phyloP scores from a whole-genome alignment of 371 early-diverging fungal genomes.

The Mucor mucedo region DNA sequence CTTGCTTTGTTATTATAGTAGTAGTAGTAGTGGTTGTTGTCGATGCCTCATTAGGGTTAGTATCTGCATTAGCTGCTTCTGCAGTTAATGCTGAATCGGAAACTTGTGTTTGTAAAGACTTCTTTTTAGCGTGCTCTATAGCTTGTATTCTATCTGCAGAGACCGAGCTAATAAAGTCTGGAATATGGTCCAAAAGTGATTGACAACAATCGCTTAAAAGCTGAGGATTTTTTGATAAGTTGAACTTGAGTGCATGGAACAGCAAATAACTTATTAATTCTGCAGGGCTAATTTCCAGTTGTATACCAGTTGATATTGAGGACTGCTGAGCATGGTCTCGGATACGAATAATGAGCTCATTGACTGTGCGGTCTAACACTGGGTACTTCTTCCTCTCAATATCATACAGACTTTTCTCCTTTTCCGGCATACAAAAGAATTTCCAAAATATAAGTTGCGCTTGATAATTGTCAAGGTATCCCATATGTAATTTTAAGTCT shows the following conservation, averaged over 20 bases:
- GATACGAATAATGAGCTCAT: constrained; percentile 13
- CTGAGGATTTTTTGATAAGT: constrained; percentile 14
- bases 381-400: constrained; percentile 7
- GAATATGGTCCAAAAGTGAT: constrained; percentile 19
- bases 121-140: constrained; percentile 26
- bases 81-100: not conserved
- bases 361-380: not conserved
- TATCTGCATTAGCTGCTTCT: not conserved
- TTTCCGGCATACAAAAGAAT: constrained; percentile 36
- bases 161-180: constrained; percentile 18
- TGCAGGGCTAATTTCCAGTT: constrained; percentile 42
- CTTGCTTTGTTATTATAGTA: constrained; percentile 2
- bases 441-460: constrained; percentile 62
- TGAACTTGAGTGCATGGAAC: constrained; percentile 17
- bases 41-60: not conserved
- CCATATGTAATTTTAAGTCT: constrained; percentile 86
- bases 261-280: constrained; percentile 36
- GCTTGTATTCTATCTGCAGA: constrained; percentile 30
- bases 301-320: not conserved
- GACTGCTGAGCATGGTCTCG: constrained; percentile 6
- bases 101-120: not conserved
- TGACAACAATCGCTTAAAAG: constrained; percentile 5
- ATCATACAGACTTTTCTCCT: not conserved
- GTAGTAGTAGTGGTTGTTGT: not conserved
- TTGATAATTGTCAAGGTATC: constrained; percentile 74